Evolutionary conservation across 352 stramenopile species (phyloP).

Genomic region (Pythium phragmiticola): DNA sequence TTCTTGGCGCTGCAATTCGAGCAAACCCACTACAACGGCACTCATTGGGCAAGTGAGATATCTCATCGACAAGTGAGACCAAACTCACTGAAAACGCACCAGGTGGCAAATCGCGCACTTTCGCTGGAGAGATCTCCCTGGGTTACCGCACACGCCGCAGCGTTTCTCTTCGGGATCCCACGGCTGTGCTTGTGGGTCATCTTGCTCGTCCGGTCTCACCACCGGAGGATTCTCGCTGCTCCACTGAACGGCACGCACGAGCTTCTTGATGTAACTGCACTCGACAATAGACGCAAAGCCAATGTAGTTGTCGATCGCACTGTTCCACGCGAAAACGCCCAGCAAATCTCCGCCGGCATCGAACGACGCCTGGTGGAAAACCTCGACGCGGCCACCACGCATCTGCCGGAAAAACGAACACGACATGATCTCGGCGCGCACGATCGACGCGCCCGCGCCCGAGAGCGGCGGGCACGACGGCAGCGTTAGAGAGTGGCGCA

Average conservation of each 20-base stretch:
- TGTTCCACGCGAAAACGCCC: conserved; percentile 44
- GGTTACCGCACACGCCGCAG: conserved; percentile 54
- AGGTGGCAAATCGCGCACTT: conserved; percentile 49
- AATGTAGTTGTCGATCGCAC: conserved; percentile 41
- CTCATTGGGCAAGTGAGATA: no score
- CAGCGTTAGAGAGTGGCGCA: conserved; percentile 72
- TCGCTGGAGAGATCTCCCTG: conserved; percentile 30
- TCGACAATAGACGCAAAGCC: conserved; percentile 41
- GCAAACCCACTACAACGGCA: conserved; percentile 31
- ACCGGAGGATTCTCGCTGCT: conserved; percentile 24
- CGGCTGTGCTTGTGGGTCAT: conserved; percentile 25
- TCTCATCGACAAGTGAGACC: not conserved
- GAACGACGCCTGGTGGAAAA: conserved; percentile 66
- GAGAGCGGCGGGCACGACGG: conserved; percentile 42
- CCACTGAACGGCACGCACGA: conserved; percentile 43
- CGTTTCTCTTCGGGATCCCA: conserved; percentile 41
- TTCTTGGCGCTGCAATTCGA: conserved; percentile 46
- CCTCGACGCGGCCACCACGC: conserved; percentile 46
- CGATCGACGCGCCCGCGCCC: conserved; percentile 40
- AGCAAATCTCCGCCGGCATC: conserved; percentile 49
- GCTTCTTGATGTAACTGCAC: conserved; percentile 60
- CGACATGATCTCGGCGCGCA: conserved; percentile 63
- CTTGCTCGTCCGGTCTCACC: conserved; percentile 6
- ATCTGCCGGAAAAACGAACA: conserved; percentile 72
- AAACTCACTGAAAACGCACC: conserved; percentile 19